A percentile compares a stretch with the other conserved stretches of the same genome.
Conservation (phyloP, 2,329 filamentous ascomycete genomes). For the Curvularia eragrostidis region DNA sequence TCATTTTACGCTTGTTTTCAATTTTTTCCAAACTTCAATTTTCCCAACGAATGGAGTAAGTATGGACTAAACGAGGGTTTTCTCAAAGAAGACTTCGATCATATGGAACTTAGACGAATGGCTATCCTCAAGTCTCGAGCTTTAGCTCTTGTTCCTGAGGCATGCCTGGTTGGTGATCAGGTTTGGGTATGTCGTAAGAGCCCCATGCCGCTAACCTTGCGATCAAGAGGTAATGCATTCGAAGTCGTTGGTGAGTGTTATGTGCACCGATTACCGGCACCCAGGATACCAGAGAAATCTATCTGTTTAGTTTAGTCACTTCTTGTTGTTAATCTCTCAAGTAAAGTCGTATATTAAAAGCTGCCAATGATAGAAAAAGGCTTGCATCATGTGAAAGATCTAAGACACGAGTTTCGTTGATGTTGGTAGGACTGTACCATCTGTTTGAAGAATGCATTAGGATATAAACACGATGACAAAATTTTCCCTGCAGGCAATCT, state of each 20-base stretch:
- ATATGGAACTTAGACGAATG: not conserved
- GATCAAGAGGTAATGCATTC: not conserved
- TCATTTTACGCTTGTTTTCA: not conserved
- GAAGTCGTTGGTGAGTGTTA: not conserved
- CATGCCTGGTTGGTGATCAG: not conserved
- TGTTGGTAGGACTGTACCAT: too few species aligned
- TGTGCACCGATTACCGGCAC: not conserved
- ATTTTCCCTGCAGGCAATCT: too few species aligned
- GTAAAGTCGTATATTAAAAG: too few species aligned
- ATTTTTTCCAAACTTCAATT: not conserved
- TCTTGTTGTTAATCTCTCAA: not conserved
- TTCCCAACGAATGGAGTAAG: not conserved
- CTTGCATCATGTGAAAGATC: too few species aligned
- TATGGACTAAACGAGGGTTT: not conserved
- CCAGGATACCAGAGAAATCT: not conserved
- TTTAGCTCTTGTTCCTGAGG: not conserved
- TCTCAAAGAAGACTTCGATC: not conserved
- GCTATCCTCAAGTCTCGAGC: not conserved
- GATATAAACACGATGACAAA: too few species aligned
- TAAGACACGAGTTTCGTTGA: too few species aligned
- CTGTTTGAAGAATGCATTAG: too few species aligned
- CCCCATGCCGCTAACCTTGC: not conserved
- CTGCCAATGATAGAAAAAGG: too few species aligned
- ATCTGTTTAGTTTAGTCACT: not conserved
- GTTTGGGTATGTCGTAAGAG: not conserved